phyloP scores from a whole-genome alignment of 2,329 filamentous ascomycete species.

The Pseudocercospora fuligena region DNA sequence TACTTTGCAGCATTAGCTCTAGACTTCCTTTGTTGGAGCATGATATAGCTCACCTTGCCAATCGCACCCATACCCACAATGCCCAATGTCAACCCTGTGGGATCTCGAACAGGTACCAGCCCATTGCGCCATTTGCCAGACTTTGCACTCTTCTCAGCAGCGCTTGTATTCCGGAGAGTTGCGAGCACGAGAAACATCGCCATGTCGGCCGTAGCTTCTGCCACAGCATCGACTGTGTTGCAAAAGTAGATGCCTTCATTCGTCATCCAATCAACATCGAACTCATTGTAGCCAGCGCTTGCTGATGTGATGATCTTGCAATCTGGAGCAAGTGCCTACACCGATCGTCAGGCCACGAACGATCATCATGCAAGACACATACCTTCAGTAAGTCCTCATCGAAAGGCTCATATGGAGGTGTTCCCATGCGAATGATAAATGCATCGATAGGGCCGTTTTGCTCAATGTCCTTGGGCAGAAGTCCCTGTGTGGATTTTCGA shows the following conservation, averaged over 20 bases:
- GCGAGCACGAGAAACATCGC: slow-evolving; percentile 49
- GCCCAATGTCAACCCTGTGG: slow-evolving; percentile 64
- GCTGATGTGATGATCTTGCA: slow-evolving; percentile 55
- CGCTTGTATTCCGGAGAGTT: slow-evolving; percentile 46
- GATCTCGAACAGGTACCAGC: slow-evolving; percentile 58
- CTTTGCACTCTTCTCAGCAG: slow-evolving; percentile 21
- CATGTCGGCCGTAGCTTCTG: slow-evolving; percentile 46
- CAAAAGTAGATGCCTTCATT: slow-evolving; percentile 51
- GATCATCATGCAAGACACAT: too few species aligned
- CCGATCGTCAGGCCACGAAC: too few species aligned
- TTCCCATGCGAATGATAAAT: slow-evolving; percentile 58
- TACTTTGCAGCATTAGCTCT: slow-evolving; percentile 10
- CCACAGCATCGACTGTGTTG: slow-evolving; percentile 56
- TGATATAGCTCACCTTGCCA: slow-evolving; percentile 37
- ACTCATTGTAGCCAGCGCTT: slow-evolving; percentile 43
- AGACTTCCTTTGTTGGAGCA: neutral
- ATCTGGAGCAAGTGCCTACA: slow-evolving; percentile 46
- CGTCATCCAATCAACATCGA: slow-evolving; percentile 30
- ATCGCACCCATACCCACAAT: slow-evolving; percentile 71
- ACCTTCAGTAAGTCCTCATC: slow-evolving; percentile 51
- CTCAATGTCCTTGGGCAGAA: slow-evolving; percentile 40
- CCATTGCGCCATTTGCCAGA: slow-evolving; percentile 20
- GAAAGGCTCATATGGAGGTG: slow-evolving; percentile 56
- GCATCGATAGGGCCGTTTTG: slow-evolving; percentile 51
- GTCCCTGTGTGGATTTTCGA: slow-evolving; percentile 43